phyloP scores from a whole-genome alignment of 2,329 filamentous ascomycete species.

The Arthroderma uncinatum region DNA sequence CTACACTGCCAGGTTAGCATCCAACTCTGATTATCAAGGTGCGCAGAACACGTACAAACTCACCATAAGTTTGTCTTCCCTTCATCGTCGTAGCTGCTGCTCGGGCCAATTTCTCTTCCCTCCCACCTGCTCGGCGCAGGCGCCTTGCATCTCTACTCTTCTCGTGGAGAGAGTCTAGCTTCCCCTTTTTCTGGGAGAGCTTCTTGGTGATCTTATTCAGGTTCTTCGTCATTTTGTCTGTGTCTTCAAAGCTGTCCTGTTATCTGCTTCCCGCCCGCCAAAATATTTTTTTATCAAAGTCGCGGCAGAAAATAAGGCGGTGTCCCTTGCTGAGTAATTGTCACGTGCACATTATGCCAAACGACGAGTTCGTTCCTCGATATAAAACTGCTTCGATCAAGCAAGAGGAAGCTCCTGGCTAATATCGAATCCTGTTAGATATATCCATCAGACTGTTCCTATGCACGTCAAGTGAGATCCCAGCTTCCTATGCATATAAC shows the following conservation, averaged over 20 bases:
- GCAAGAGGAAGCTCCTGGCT: too few relatives aligned
- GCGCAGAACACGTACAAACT: slow-evolving; percentile 19
- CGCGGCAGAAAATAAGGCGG: not conserved
- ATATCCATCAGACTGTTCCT: too few relatives aligned
- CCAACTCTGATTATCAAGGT: not conserved
- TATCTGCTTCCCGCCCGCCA: not conserved
- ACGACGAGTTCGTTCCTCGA: too few relatives aligned
- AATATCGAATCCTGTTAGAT: too few relatives aligned
- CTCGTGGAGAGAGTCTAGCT: slow-evolving; percentile 66
- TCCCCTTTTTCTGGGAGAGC: slow-evolving; percentile 75
- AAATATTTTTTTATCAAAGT: not conserved
- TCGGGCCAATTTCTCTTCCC: slow-evolving; percentile 73
- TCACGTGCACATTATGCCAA: not conserved
- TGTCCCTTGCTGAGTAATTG: not conserved
- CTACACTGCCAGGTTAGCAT: slow-evolving; percentile 30
- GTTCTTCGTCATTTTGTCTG: slow-evolving; percentile 55
- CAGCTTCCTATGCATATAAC: too few relatives aligned
- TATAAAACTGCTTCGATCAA: too few relatives aligned
- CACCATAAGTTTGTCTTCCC: slow-evolving; percentile 63
- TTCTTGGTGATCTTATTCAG: slow-evolving; percentile 78
- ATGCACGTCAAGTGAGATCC: too few relatives aligned
- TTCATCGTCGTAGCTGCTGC: slow-evolving; percentile 59
- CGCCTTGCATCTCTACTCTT: slow-evolving; percentile 78
- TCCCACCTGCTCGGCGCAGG: slow-evolving; percentile 63
- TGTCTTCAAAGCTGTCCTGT: not conserved